Base-by-base conservation (phyloP, 2,329 filamentous ascomycete genomes). In the Endoconidiophora laricicola region DNA sequence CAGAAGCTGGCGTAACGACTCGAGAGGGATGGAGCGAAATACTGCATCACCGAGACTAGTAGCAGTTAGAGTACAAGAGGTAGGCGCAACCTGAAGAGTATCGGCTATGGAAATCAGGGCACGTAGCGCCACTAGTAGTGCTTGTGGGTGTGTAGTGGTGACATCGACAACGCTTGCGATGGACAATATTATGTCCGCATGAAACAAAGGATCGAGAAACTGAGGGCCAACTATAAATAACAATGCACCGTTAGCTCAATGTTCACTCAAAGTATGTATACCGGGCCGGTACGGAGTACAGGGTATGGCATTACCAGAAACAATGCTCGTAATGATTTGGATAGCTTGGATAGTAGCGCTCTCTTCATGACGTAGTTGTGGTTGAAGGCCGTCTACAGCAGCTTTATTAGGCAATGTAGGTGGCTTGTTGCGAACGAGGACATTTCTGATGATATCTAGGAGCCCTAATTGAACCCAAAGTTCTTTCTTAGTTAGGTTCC, bases 401-500 rank as follows among this genome's bases (percentile, higher is more conserved):
- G 22, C n/a, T 39, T 29, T 42, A 14, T 24, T 44, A 39, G 26
- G 14, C 40, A 33, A 12, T 16, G 41, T 9, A 10, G 16, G 39
- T 33, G 20, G 22, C 24, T 33, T 33, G 29, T 26, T 23, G 41
- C 29, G 33, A 18, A 16, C 24, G 16, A 52, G 24, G 37, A 49
- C 33, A 12, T 22, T 36, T 16, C 36, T 38, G 50, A 72, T 67
- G 33, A 74, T 72, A 48, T 76, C 72, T 44, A 91, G 65, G 24
- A 85, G 70, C 16, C 88, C 88, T 49, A 76, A 67, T 52, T 70
- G 70, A 39, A 95, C 72, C 70, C 81, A 88, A 51, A 77, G 66
- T 64, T 90, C 82, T 65, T 98, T 98, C 62, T 81, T 81, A 63
- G 90, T 80, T 33, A 83, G 74, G 63, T 96, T 86, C 22, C 91